Base-by-base conservation (phyloP, 768 basidiomycete species). In the Cyclocybe aegerita region DNA sequence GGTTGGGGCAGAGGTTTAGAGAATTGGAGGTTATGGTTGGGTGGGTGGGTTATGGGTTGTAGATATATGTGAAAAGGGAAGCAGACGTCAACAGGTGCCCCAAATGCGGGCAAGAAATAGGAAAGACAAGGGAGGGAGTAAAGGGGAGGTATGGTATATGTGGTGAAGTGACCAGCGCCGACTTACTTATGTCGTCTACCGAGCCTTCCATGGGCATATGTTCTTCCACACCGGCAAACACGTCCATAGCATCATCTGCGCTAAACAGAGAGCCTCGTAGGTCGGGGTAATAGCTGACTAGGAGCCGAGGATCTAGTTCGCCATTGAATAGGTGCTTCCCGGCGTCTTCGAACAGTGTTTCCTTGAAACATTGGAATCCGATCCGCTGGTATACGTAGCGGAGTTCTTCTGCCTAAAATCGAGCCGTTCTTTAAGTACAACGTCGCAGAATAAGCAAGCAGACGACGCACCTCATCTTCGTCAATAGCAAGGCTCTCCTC, bases 121-220 rank as follows among this genome's bases (percentile, higher is more conserved):
- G 40, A 48, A 45, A 51, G 56, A n/a, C n/a, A n/a, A 53, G 50
- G 48, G 53, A 52, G 57, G 55, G n/a, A n/a, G n/a, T n/a, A n/a
- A 56, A 60, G 53, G 45, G 56, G 60, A 60, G 42, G 52, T 42
- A 53, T 44, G 62, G 54, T 52, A 49, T 52, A 52, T 44, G 61
- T 50, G 54, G 46, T 49, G 51, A 40, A 52, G 55, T 35, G 81
- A 52, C 39, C 56, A 55, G 57, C 46, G 39, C 52, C 51, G 31
- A 85, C 93, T 87, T 65, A 96, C 94, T 88, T 60, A 96, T 85
- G 50, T 89, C 86, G 53, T 94, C 89, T 4, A 96, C 78, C 4
- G 78, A 83, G 12, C 72, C 72, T 60, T 92, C 86, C 1, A 68
- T 59, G 0, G 85, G 83, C 81, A 94, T 83, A 49, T 80, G 76